A percentile compares a stretch with the other conserved stretches of the same genome.
These are phyloP conservation scores for Aspergillus caelatus DNA, from an alignment of 2,329 filamentous ascomycete species.

Conservation along the genomic window DNA sequence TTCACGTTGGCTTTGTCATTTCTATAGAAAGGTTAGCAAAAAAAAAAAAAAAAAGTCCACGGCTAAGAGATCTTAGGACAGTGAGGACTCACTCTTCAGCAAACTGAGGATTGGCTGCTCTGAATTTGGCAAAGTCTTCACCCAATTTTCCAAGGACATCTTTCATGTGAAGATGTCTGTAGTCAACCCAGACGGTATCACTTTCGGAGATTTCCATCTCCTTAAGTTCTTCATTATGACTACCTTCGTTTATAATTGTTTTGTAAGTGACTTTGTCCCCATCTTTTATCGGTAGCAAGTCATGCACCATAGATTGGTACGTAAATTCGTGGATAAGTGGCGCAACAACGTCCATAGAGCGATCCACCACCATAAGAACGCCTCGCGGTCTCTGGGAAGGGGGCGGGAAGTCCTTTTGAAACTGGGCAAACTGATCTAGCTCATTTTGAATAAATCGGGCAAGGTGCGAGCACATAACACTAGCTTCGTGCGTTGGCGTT, in stretches of 20 bases:
- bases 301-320: slow-evolving; percentile 97
- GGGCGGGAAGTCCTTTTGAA: slow-evolving; percentile 81
- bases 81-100: slow-evolving; percentile 62
- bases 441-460: slow-evolving; percentile 91
- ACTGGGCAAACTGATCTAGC: slow-evolving; percentile 84
- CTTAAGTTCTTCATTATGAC: slow-evolving; percentile 72
- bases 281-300: slow-evolving; percentile 85
- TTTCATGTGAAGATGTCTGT: slow-evolving; percentile 95
- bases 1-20: slow-evolving; percentile 76
- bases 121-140: slow-evolving; percentile 88
- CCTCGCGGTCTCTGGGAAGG: slow-evolving; percentile 72
- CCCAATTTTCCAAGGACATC: slow-evolving; percentile 94
- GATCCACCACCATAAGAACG: slow-evolving; percentile 82
- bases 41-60: background rate
- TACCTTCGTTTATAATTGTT: slow-evolving; percentile 75
- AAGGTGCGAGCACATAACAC: slow-evolving; percentile 82
- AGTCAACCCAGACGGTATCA: slow-evolving; percentile 93
- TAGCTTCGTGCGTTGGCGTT: slow-evolving; percentile 79
- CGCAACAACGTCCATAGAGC: slow-evolving; percentile 88
- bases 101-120: slow-evolving; percentile 89
- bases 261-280: slow-evolving; percentile 85
- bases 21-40: slow-evolving; percentile 34
- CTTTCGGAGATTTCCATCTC: slow-evolving; percentile 90
- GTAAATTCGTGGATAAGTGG: slow-evolving; percentile 95
- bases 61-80: background rate